Evolutionary conservation across 2,329 filamentous ascomycete species (phyloP), one percentile per base, ranked within the genome.

Genomic region (Curvularia lunata): DNA sequence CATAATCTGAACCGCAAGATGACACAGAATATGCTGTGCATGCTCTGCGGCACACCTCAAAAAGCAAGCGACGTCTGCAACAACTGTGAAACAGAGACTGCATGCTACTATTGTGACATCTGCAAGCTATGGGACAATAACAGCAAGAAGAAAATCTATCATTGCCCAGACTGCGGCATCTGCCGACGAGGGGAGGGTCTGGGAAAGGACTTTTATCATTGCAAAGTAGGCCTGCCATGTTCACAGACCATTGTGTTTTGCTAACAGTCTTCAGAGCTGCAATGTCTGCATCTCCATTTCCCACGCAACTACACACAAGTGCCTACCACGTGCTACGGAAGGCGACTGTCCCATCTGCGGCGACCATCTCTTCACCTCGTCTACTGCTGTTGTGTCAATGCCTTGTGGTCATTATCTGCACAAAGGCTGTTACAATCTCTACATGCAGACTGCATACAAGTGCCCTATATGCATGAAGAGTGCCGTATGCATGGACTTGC

Each of bases 41-140:
- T 99, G 95, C 83, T 92, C 27, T 99, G 95, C 75, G 87, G 88
- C 6, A 91, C 90, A 54, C 89, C 95, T 1, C 95, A 99, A 70
- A 86, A 86, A 55, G 93, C 91, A 3, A 87, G 86, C 28, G 91
- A 96, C 62, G 83, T 86, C 50, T 99, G 95, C 75, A 82, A 84
- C 49, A 83, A 86, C 54, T 99, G 95, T 74, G 89, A 88, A 18
- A 86, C 88, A 65, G 85, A 87, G 56, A 86, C 91, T 6, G 92
- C 94, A 12, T 90, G 90, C 71, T 98, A 98, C 76, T 99, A 96
- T 74, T 99, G 95, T 79, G 85, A 87, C 52, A 90, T 95, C 54
- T 99, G 95, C 83, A 97, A 97, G 78, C 83, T 99, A 1, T 99
- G 95, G 95, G 94, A 98, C 71, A 92, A 98, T 71, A 91, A 97